Conservation (phyloP, 1,139 yeast genomes). For the Wickerhamomyces sp. region DNA sequence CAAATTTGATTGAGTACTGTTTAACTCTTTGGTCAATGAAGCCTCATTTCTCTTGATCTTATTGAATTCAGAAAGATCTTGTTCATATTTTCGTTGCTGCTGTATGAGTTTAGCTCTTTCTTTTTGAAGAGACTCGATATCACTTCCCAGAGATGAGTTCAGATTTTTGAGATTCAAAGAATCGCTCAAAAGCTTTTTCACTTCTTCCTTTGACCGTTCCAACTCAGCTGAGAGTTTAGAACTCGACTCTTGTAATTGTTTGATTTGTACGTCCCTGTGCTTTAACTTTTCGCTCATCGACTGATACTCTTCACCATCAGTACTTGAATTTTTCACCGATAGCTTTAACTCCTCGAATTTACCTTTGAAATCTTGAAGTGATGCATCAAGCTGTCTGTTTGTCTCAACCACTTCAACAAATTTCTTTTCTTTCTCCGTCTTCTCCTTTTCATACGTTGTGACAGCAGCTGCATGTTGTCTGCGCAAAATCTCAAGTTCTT, state of each 20-base stretch:
- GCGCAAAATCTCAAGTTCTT: slow-evolving; percentile 30
- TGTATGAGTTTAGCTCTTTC: slow-evolving; percentile 31
- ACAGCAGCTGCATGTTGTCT: slow-evolving; percentile 30
- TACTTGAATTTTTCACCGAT: no score
- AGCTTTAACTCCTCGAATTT: slow-evolving; percentile 9
- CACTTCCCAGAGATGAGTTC: slow-evolving; percentile 25
- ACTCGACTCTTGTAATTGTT: slow-evolving; percentile 10
- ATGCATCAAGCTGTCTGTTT: slow-evolving; percentile 1
- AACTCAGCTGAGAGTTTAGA: slow-evolving; percentile 7
- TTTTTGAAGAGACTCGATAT: slow-evolving; percentile 34
- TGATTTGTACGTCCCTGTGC: not conserved
- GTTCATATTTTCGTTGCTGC: slow-evolving; percentile 22
- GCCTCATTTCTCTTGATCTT: slow-evolving; percentile 27
- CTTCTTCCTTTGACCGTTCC: slow-evolving; percentile 7
- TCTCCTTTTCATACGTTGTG: slow-evolving; percentile 29
- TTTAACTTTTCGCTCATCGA: slow-evolving; percentile 4
- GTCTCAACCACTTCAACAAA: not conserved
- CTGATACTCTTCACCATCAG: no score
- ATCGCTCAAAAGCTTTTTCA: slow-evolving; percentile 11
- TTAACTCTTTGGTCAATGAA: slow-evolving; percentile 21
- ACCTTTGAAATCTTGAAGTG: slow-evolving; percentile 3
- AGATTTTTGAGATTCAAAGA: slow-evolving; percentile 24
- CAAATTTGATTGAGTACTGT: slow-evolving; percentile 20
- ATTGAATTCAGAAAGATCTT: slow-evolving; percentile 30
- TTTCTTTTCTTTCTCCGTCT: slow-evolving; percentile 7